phyloP scores from a whole-genome alignment of 208 protist genomes.

The Zelonia costaricensis region DNA sequence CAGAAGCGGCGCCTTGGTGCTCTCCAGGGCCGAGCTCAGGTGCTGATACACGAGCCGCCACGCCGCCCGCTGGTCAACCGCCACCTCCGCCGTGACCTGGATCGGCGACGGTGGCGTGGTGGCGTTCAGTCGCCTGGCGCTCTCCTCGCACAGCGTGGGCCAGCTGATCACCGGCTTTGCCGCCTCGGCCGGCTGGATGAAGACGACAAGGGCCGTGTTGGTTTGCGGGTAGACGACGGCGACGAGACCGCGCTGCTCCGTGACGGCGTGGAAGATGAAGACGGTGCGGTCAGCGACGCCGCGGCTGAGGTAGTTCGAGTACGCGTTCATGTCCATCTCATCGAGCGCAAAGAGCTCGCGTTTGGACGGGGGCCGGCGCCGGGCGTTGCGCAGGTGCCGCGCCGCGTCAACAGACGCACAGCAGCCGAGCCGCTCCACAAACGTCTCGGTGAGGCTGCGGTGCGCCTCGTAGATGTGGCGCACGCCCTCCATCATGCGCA shows the following conservation, averaged over 20 bases:
- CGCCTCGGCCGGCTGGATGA: slow-evolving; percentile 80
- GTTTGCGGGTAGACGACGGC: slow-evolving; percentile 66
- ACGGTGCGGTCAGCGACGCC: slow-evolving; percentile 43
- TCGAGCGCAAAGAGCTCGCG: slow-evolving; percentile 73
- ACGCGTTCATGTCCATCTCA: slow-evolving; percentile 54
- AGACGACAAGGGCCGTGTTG: slow-evolving; percentile 53
- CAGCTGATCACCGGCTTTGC: slow-evolving; percentile 67
- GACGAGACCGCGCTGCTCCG: slow-evolving; percentile 62
- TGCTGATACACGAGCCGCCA: slow-evolving; percentile 66
- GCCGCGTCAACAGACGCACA: slow-evolving; percentile 52
- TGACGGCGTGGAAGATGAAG: slow-evolving; percentile 80
- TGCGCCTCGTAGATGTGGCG: slow-evolving; percentile 77
- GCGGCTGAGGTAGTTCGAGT: slow-evolving; percentile 49
- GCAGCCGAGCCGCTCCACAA: slow-evolving; percentile 73
- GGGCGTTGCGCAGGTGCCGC: slow-evolving; percentile 53
- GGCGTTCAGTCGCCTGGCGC: slow-evolving; percentile 41
- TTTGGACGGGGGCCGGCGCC: slow-evolving; percentile 35
- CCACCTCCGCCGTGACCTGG: slow-evolving; percentile 42
- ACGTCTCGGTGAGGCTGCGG: slow-evolving; percentile 48
- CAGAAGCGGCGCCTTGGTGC: slow-evolving; percentile 48
- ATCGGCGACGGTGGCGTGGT: slow-evolving; percentile 18
- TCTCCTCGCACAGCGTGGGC: slow-evolving; percentile 62
- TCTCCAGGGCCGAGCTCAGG: slow-evolving; percentile 51
- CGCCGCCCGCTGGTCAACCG: slow-evolving; percentile 51
- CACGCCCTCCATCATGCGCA: slow-evolving; percentile 65